Evolutionary conservation across 768 basidiomycete genomes (phyloP).

Genomic region (Trametes elegans): DNA sequence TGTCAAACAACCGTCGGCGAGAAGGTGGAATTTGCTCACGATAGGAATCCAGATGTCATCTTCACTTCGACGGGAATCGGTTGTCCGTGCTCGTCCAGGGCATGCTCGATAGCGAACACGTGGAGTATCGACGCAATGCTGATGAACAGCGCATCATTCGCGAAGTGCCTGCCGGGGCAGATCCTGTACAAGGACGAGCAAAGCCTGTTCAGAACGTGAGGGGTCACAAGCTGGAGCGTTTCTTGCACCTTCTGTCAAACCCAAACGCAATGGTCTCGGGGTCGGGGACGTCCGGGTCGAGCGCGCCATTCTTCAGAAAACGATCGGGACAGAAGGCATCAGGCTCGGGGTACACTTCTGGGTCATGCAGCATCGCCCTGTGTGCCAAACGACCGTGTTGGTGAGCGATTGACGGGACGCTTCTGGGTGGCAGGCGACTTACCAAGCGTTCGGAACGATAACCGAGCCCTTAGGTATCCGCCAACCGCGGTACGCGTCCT

Average conservation of each 20-base stretch:
- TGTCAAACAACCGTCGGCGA: too few relatives aligned
- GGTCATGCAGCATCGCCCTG: slow-evolving; percentile 54
- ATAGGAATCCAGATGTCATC: slow-evolving; percentile 6
- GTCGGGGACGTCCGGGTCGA: slow-evolving; percentile 7
- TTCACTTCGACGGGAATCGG: slow-evolving; percentile 1
- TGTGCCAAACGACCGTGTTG: not conserved
- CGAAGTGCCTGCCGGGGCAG: slow-evolving; percentile 21
- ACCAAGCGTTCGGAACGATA: slow-evolving; percentile 20
- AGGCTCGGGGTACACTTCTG: slow-evolving; percentile 44
- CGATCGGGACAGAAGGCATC: slow-evolving; percentile 48
- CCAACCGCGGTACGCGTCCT: slow-evolving; percentile 39
- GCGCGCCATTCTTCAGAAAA: slow-evolving; percentile 33
- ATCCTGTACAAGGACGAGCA: not conserved
- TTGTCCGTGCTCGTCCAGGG: slow-evolving; percentile 6
- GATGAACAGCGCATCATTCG: slow-evolving; percentile 12
- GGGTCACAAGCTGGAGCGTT: not conserved
- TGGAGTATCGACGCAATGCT: slow-evolving; percentile 14
- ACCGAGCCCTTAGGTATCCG: slow-evolving; percentile 35
- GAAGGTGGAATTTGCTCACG: too few relatives aligned
- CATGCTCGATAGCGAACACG: slow-evolving; percentile 14
- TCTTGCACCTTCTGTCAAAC: slow-evolving; percentile 22
- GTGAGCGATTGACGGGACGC: not conserved
- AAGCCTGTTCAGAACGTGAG: not conserved
- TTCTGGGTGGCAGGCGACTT: not conserved
- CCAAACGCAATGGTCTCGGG: slow-evolving; percentile 25